A percentile compares a stretch with the other conserved stretches of the same genome.
Conservation (phyloP, 257 asterid genomes). For the Solanum ahanhuiri region DNA sequence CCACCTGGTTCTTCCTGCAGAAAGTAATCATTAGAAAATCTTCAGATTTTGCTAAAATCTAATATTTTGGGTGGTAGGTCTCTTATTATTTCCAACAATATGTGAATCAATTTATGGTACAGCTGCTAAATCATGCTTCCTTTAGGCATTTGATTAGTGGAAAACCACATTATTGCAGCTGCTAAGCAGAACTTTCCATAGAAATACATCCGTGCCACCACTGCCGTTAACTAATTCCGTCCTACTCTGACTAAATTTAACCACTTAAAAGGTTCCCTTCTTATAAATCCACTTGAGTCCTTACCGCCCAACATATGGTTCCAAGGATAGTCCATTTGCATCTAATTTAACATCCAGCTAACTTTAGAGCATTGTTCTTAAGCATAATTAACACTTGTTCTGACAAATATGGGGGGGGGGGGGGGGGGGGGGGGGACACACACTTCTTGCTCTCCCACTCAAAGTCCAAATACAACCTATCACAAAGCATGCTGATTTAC, state of each 20-base stretch:
- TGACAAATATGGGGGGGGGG: neutral
- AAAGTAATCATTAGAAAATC: neutral
- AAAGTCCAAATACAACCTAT: neutral
- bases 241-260: neutral
- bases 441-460: neutral
- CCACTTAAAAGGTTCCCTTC: neutral
- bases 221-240: neutral
- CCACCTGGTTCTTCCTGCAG: constrained; percentile 98
- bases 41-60: neutral
- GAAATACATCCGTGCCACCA: neutral
- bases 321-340: neutral
- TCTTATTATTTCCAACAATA: neutral
- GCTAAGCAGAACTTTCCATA: neutral
- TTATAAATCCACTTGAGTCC: neutral
- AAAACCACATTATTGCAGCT: neutral
- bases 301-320: neutral
- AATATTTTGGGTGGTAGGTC: neutral
- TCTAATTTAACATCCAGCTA: neutral
- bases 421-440: no score
- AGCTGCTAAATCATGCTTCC: neutral
- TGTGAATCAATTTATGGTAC: neutral
- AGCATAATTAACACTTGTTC: neutral
- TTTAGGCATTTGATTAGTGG: neutral
- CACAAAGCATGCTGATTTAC: neutral
- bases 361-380: neutral